phyloP scores from a whole-genome alignment of 306 rosid species.

The Lablab purpureus region DNA sequence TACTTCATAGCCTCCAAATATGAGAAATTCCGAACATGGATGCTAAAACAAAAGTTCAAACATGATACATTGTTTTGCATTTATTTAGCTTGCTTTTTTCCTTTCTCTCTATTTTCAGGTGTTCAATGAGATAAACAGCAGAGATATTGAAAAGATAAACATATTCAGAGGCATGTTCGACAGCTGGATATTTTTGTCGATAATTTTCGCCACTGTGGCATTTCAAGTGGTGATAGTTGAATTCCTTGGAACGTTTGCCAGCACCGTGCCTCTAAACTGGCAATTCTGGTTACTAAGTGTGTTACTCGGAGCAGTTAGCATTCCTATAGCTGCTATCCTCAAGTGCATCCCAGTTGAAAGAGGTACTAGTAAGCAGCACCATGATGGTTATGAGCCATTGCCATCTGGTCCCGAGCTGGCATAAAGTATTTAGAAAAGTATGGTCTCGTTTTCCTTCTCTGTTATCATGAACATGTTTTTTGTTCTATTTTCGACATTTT shows the following conservation, averaged over 20 bases:
- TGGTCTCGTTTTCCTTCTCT: not conserved
- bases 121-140: conserved; percentile 92
- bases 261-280: conserved; percentile 96
- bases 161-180: conserved; percentile 77
- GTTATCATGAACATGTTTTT: conserved; percentile 16
- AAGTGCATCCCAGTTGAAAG: conserved; percentile 87
- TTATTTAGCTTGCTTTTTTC: conserved; percentile 11
- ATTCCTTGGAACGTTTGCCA: conserved; percentile 83
- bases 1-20: not conserved
- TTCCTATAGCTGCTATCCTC: conserved; percentile 74
- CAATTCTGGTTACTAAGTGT: conserved; percentile 80
- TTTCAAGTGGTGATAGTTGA: conserved; percentile 84
- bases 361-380: conserved; percentile 48
- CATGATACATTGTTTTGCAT: not conserved
- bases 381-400: conserved; percentile 79
- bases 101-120: conserved; percentile 62
- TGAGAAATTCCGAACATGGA: not conserved
- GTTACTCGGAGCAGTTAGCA: conserved; percentile 75
- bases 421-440: conserved; percentile 37
- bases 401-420: conserved; percentile 71
- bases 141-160: conserved; percentile 86
- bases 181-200: conserved; percentile 79
- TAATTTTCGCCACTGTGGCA: conserved; percentile 63
- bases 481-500: not conserved
- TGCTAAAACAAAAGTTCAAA: conserved; percentile 2